Conservation (phyloP, 495 filamentous ascomycete species). For the Podospora comata region DNA sequence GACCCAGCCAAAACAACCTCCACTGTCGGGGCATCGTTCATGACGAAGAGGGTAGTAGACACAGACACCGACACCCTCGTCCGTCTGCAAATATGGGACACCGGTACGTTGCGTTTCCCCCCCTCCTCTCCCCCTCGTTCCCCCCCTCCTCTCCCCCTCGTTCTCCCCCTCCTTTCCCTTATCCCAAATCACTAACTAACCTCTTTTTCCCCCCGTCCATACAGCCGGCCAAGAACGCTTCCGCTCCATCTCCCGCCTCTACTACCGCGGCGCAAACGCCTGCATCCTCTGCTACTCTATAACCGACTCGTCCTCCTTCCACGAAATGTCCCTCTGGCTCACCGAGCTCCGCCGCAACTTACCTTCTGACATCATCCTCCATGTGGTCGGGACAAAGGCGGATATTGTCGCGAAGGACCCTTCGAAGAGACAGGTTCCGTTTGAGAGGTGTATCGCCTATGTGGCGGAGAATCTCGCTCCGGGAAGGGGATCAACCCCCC, state of each 20-base stretch:
- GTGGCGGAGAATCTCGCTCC: constrained; percentile 86
- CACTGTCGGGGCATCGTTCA: constrained; percentile 90
- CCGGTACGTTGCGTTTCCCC: constrained; percentile 41
- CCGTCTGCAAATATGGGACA: constrained; percentile 89
- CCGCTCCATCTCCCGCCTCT: constrained; percentile 85
- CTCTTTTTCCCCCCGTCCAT: not conserved
- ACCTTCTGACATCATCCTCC: constrained; percentile 73
- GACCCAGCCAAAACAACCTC: constrained; percentile 65
- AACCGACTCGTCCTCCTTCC: constrained; percentile 78
- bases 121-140: constrained; percentile 5
- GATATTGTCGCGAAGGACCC: constrained; percentile 87
- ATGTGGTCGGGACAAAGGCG: constrained; percentile 93
- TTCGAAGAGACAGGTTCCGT: constrained; percentile 71
- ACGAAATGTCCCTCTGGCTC: constrained; percentile 92
- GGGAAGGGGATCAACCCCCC: constrained; percentile 59
- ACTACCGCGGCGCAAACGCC: constrained; percentile 93
- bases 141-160: constrained; percentile 5
- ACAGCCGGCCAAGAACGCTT: constrained; percentile 90
- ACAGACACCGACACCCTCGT: constrained; percentile 74
- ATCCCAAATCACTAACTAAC: not conserved
- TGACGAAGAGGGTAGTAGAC: constrained; percentile 89
- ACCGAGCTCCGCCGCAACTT: constrained; percentile 72
- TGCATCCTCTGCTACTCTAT: constrained; percentile 95
- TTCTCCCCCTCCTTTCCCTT: not conserved
- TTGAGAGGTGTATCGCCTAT: constrained; percentile 91